These are phyloP conservation scores for Ilex asprella DNA, from an alignment of 257 asterid species.

Conservation along the genomic window DNA sequence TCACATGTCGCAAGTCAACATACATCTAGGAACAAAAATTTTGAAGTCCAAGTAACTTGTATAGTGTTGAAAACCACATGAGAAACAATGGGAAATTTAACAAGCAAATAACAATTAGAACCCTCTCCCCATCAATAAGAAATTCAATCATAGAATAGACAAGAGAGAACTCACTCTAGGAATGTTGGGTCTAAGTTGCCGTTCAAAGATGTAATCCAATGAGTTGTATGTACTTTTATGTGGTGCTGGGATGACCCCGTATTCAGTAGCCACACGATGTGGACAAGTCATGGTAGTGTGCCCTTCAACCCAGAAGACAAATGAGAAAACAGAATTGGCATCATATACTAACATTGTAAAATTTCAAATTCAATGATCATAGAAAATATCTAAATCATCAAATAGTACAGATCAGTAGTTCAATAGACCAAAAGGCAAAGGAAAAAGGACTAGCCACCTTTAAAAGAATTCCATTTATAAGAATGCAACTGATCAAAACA, in stretches of 20 bases:
- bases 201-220: constrained; percentile 71
- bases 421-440: no score
- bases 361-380: not conserved
- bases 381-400: not conserved
- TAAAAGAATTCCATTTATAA: no score
- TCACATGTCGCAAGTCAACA: no score
- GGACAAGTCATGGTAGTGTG: constrained; percentile 91
- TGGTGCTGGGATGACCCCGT: constrained; percentile 74
- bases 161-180: constrained; percentile 36
- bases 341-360: not conserved
- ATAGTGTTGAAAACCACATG: no score
- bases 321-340: not conserved
- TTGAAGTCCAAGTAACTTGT: no score
- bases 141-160: not conserved
- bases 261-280: constrained; percentile 78
- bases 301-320: constrained; percentile 44
- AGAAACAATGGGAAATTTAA: no score
- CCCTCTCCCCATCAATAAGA: constrained; percentile 1
- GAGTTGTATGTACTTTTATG: constrained; percentile 42
- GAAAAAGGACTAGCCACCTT: no score
- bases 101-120: no score
- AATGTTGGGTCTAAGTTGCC: constrained; percentile 58
- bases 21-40: no score
- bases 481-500: no score
- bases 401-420: not conserved